A percentile compares a stretch with the other conserved stretches of the same genome.
Conservation (phyloP, 805 yeast species). For the Cyberlindnera suaveolens region DNA sequence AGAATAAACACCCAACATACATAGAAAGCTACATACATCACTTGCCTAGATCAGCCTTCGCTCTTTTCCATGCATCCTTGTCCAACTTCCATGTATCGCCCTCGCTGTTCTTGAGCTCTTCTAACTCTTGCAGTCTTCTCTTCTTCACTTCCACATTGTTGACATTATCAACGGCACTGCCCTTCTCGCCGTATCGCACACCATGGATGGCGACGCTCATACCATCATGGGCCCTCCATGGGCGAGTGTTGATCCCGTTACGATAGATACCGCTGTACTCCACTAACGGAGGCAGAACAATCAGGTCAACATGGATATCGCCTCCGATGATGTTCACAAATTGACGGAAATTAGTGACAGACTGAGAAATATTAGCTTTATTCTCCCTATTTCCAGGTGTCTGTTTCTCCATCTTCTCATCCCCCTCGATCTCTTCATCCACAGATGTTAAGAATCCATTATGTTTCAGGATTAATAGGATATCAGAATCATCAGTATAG, state of each 20-base stretch:
- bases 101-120: slow-evolving; percentile 4
- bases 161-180: slow-evolving; percentile 19
- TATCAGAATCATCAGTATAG: slow-evolving; percentile 91
- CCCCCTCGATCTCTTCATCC: slow-evolving; percentile 19
- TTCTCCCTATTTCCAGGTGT: slow-evolving; percentile 38
- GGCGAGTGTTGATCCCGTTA: slow-evolving; percentile 66
- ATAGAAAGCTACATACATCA: neutral
- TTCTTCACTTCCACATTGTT: slow-evolving; percentile 13
- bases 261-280: slow-evolving; percentile 59
- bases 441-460: slow-evolving; percentile 52
- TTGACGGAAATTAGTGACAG: slow-evolving; percentile 20
- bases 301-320: slow-evolving; percentile 29
- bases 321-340: slow-evolving; percentile 25
- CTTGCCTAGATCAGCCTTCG: slow-evolving; percentile 5
- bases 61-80: slow-evolving; percentile 18
- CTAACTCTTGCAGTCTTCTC: slow-evolving; percentile 20
- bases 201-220: slow-evolving; percentile 57
- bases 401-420: slow-evolving; percentile 15
- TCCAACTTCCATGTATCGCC: slow-evolving; percentile 16
- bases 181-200: slow-evolving; percentile 27
- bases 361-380: slow-evolving; percentile 24
- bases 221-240: slow-evolving; percentile 82
- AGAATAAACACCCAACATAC: neutral
- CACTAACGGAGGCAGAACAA: slow-evolving; percentile 65
- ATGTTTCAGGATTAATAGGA: slow-evolving; percentile 69